Evolutionary conservation across 257 asterid species (phyloP).

Genomic region (Leptodermis oblonga): DNA sequence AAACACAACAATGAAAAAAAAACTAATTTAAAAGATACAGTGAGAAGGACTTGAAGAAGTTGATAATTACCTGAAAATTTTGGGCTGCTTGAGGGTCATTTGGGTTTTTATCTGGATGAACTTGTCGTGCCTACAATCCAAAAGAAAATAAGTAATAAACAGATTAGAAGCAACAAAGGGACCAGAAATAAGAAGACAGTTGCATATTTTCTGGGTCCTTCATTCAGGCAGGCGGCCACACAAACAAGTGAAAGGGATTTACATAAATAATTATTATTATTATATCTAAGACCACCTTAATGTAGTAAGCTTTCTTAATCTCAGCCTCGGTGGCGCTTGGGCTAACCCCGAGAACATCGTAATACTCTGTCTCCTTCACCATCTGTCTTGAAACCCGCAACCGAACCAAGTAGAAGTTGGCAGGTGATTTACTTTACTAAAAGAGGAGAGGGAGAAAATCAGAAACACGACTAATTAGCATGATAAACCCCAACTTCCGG

Average conservation of each 20-base stretch:
- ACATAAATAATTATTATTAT: no score
- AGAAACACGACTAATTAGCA: no score
- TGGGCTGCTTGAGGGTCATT: slow-evolving; percentile 95
- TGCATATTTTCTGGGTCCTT: no score
- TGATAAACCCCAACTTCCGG: no score
- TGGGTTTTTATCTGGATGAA: slow-evolving; percentile 98
- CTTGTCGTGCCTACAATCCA: slow-evolving; percentile 82
- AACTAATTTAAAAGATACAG: slow-evolving; percentile 8
- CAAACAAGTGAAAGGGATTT: no score
- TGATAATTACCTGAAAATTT: slow-evolving; percentile 68
- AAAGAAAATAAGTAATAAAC: not conserved
- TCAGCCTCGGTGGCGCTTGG: slow-evolving; percentile 80
- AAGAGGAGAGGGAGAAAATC: no score
- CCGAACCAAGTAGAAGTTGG: not conserved
- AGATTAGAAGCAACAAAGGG: not conserved
- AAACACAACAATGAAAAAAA: slow-evolving; percentile 13
- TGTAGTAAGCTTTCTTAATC: slow-evolving; percentile 81
- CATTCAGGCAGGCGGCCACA: no score
- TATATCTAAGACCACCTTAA: slow-evolving; percentile 49
- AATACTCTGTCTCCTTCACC: slow-evolving; percentile 89
- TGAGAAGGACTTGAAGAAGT: not conserved
- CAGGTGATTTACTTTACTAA: not conserved
- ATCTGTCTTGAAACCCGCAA: slow-evolving; percentile 19
- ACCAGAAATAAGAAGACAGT: no score
- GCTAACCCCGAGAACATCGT: slow-evolving; percentile 68